Base-by-base conservation (phyloP, 192 early-diverging fungal species). In the Phlyctochytrium planicorne region DNA sequence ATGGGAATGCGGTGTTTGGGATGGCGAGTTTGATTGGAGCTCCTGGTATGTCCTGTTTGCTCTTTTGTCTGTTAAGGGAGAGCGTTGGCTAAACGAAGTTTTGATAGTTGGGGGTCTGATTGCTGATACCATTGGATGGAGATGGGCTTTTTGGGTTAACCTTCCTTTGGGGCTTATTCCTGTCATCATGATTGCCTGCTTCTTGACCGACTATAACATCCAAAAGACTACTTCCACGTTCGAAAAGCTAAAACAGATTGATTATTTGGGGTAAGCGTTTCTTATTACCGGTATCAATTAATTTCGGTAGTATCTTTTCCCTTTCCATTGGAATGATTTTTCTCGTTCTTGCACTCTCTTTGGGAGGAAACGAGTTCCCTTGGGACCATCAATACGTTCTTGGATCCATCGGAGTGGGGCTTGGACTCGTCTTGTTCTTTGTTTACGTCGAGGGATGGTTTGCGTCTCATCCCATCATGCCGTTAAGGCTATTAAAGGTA, bases 111-210 rank as follows among this genome's bases (percentile, higher is more conserved):
- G 40, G 40, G 40, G 40, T 14, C 20, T 47, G 10, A 57, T 62
- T 3, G 60, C 60, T 20, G 24, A 25, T 34, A 25, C 33, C 17
- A 33, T 3, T 3, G 20, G 31, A 12, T 62, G 60, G 60, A 10
- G 60, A 14, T 62, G 60, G 60, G n/a, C 17, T 10, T 69, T 70
- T 70, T 68, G 50, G 66, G 52, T 70, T 30, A 70, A 70, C 50
- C 12, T 70, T 6, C 68, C 68, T 6, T 16, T 70, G 24, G 65
- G 65, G 6, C 30, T 60, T 24, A 16, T 70, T 55, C 27, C 63
- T 4, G 66, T 69, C 25, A 52, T 29, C 27, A 24, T 70, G 35
- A 30, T 70, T 23, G 31, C 33, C 12, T 53, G 14, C 52, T 27
- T 53, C 31, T 20, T 62, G 20, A 17, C 31, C 3, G 29, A 62